Conservation (phyloP, 2,329 filamentous ascomycete species). For the Arthrobotrys iridis region DNA sequence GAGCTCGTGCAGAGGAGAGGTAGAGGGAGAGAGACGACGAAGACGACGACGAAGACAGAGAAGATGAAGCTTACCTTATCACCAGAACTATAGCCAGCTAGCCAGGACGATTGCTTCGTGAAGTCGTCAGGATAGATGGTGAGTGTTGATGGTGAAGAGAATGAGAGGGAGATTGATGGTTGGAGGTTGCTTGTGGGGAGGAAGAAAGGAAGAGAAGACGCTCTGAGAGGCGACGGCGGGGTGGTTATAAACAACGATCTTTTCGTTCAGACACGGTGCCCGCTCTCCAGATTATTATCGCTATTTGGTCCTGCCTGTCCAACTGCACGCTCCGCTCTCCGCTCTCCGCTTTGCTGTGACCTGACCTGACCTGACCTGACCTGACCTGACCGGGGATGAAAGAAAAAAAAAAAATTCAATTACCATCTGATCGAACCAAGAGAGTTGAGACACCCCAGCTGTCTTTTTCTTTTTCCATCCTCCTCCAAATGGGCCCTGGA, state of each 20-base stretch:
- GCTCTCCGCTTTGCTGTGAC: neutral
- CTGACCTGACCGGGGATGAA: neutral
- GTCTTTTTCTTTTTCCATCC: neutral
- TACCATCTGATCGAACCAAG: constrained; percentile 44
- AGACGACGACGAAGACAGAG: neutral
- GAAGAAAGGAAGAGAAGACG: constrained; percentile 10
- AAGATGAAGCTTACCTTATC: constrained; percentile 40
- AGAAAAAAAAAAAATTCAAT: constrained; percentile 33
- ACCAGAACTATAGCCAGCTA: constrained; percentile 39
- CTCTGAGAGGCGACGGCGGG: constrained; percentile 1
- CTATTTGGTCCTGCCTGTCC: no score
- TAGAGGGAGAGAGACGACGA: no score
- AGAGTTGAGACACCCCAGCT: constrained; percentile 47
- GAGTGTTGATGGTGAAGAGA: constrained; percentile 10
- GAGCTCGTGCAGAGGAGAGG: neutral
- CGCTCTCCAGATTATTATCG: neutral
- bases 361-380: neutral
- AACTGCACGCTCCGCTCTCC: no score
- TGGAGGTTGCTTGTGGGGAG: constrained; percentile 16
- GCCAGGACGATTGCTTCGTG: constrained; percentile 20
- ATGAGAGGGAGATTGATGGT: constrained; percentile 14
- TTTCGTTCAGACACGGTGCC: neutral
- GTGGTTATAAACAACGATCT: constrained; percentile 46
- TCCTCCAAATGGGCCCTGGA: constrained; percentile 8
- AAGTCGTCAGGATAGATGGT: constrained; percentile 4